phyloP scores from a whole-genome alignment of 2,329 filamentous ascomycete genomes.

The Aspergillus tanneri region DNA sequence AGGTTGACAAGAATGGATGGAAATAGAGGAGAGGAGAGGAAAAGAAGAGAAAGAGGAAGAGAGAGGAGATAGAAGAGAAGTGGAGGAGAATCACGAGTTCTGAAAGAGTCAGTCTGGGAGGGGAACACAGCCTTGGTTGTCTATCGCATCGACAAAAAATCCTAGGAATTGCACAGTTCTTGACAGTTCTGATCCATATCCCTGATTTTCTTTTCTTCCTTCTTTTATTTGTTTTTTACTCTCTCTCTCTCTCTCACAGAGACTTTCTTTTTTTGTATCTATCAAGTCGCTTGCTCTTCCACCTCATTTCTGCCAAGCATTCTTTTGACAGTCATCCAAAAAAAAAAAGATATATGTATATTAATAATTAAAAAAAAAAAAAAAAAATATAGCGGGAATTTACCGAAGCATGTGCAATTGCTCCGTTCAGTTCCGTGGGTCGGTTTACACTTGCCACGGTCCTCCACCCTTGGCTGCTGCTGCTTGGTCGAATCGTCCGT shows the following conservation, averaged over 20 bases:
- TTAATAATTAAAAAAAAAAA: slow-evolving; percentile 2
- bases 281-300: not conserved
- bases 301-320: not conserved
- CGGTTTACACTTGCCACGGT: slow-evolving; percentile 14
- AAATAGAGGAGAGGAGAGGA: slow-evolving; percentile 4
- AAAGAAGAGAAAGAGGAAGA: slow-evolving; percentile 6
- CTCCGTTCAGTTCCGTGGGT: slow-evolving; percentile 14
- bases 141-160: too few relatives aligned
- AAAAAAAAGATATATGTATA: slow-evolving; percentile 1
- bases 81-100: slow-evolving; percentile 1
- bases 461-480: not conserved
- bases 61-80: slow-evolving; percentile 9
- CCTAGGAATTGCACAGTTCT: too few relatives aligned
- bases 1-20: slow-evolving; percentile 2
- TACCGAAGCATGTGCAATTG: not conserved
- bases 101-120: too few relatives aligned
- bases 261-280: not conserved
- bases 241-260: not conserved
- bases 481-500: not conserved
- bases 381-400: slow-evolving; percentile 3
- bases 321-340: not conserved
- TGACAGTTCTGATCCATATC: not conserved
- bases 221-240: not conserved
- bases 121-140: not conserved
- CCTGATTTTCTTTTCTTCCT: not conserved